These are phyloP conservation scores for Hypoxylon sp. DNA, from an alignment of 2,329 filamentous ascomycete species.

Conservation along the genomic window DNA sequence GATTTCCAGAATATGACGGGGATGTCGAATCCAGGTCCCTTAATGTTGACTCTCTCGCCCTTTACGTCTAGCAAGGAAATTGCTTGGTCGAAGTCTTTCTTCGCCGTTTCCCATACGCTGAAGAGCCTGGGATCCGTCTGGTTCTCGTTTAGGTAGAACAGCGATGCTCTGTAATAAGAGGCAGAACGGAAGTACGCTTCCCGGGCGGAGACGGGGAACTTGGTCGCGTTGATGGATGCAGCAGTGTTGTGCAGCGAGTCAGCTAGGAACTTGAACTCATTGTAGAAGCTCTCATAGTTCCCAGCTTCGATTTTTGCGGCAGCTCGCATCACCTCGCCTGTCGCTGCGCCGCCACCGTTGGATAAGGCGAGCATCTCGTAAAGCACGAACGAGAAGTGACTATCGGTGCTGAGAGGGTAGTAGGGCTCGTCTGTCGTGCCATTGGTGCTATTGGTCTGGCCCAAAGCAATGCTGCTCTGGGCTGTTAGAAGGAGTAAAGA, in stretches of 20 bases:
- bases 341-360: slow-evolving; percentile 48
- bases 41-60: slow-evolving; percentile 54
- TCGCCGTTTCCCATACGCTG: slow-evolving; percentile 55
- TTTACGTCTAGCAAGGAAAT: slow-evolving; percentile 54
- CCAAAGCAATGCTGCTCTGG: slow-evolving; percentile 26
- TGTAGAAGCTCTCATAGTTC: slow-evolving; percentile 45
- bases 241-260: slow-evolving; percentile 38
- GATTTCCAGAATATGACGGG: slow-evolving; percentile 43
- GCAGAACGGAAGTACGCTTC: slow-evolving; percentile 56
- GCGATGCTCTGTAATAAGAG: slow-evolving; percentile 58
- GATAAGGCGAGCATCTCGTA: slow-evolving; percentile 29
- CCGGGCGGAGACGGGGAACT: slow-evolving; percentile 45
- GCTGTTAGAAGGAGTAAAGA: slow-evolving; percentile 26
- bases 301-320: slow-evolving; percentile 48
- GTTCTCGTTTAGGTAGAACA: slow-evolving; percentile 59
- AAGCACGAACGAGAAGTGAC: slow-evolving; percentile 36
- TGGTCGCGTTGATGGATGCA: slow-evolving; percentile 34
- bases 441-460: slow-evolving; percentile 35
- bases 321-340: slow-evolving; percentile 53
- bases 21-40: slow-evolving; percentile 45
- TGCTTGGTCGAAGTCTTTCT: slow-evolving; percentile 56
- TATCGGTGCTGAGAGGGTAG: slow-evolving; percentile 37
- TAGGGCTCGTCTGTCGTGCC: slow-evolving; percentile 16
- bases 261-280: slow-evolving; percentile 46
- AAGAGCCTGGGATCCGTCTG: slow-evolving; percentile 57